A percentile compares a stretch with the other conserved stretches of the same genome.
Evolutionary conservation across 345 rosid genomes (phyloP).

Genomic region (Salix arbutifolia): DNA sequence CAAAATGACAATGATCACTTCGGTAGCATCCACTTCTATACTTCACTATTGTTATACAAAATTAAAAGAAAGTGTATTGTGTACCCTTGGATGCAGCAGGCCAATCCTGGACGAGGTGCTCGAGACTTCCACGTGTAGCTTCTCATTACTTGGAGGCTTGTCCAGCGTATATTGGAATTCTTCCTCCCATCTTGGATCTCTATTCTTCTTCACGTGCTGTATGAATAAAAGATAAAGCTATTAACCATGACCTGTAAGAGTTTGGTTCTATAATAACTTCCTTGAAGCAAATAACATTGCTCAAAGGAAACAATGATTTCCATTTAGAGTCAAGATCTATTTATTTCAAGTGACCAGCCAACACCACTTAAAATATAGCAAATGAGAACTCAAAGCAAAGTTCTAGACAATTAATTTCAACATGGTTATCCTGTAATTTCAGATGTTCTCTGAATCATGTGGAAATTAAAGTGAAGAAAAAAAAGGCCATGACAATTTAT

Average conservation of each 20-base stretch:
- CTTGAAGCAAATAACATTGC: background rate
- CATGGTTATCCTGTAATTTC: background rate
- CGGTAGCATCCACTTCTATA: background rate
- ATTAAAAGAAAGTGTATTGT: background rate
- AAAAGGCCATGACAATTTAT: background rate
- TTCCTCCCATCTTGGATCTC: conserved; percentile 97
- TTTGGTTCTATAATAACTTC: background rate
- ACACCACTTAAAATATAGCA: background rate
- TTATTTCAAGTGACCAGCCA: background rate
- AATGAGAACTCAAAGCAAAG: background rate
- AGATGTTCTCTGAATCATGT: background rate
- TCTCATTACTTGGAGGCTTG: conserved; percentile 70
- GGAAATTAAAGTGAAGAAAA: background rate
- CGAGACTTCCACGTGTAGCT: conserved; percentile 70
- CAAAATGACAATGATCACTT: background rate
- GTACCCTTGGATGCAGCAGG: conserved; percentile 84
- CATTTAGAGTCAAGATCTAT: background rate
- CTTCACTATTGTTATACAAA: background rate
- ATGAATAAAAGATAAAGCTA: conserved; percentile 4
- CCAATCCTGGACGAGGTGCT: conserved; percentile 83
- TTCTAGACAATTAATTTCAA: background rate
- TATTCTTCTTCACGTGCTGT: conserved; percentile 75
- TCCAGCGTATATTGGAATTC: conserved; percentile 71
- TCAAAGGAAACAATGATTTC: background rate
- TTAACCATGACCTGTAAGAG: background rate